Conservation (phyloP, 2,329 filamentous ascomycete species). For the Alternaria arbusti region DNA sequence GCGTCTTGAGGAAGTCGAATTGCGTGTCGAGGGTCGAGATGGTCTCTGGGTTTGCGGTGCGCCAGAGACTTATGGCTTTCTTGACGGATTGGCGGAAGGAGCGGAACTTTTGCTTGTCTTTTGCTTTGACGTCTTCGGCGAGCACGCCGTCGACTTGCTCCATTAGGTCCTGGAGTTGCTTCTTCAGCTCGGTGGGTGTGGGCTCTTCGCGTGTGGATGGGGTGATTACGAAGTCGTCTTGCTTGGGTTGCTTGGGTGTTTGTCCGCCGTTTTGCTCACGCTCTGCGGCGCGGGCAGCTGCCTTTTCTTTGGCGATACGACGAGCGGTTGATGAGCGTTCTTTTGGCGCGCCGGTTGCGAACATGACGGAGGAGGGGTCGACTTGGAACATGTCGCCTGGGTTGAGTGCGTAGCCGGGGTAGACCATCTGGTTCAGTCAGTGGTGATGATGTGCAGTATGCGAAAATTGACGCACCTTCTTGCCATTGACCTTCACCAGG, state of each 20-base stretch:
- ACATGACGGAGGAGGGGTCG: conserved; percentile 85
- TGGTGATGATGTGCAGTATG: background rate
- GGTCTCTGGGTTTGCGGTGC: conserved; percentile 51
- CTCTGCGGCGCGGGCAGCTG: conserved; percentile 36
- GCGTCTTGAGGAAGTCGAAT: conserved; percentile 55
- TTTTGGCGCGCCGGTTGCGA: conserved; percentile 80
- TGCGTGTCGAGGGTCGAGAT: conserved; percentile 52
- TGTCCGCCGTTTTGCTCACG: conserved; percentile 28
- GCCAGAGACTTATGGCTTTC: conserved; percentile 65
- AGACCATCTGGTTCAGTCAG: conserved; percentile 71
- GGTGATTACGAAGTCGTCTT: conserved; percentile 2
- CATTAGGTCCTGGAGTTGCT: conserved; percentile 44
- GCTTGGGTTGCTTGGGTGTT: conserved; percentile 17
- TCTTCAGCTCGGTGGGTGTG: conserved; percentile 40
- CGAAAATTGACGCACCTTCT: conserved; percentile 68
- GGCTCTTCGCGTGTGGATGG: conserved; percentile 31
- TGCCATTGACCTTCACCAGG: conserved; percentile 92
- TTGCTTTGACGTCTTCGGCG: conserved; percentile 65
- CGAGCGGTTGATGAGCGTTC: conserved; percentile 37
- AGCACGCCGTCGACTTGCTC: conserved; percentile 66
- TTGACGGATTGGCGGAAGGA: conserved; percentile 72
- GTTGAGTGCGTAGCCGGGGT: conserved; percentile 92
- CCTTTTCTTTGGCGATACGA: conserved; percentile 37
- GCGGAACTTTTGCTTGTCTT: conserved; percentile 77
- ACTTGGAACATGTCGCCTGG: conserved; percentile 99